phyloP scores from a whole-genome alignment of 2,329 filamentous ascomycete genomes.

The Simplicillium sp. region DNA sequence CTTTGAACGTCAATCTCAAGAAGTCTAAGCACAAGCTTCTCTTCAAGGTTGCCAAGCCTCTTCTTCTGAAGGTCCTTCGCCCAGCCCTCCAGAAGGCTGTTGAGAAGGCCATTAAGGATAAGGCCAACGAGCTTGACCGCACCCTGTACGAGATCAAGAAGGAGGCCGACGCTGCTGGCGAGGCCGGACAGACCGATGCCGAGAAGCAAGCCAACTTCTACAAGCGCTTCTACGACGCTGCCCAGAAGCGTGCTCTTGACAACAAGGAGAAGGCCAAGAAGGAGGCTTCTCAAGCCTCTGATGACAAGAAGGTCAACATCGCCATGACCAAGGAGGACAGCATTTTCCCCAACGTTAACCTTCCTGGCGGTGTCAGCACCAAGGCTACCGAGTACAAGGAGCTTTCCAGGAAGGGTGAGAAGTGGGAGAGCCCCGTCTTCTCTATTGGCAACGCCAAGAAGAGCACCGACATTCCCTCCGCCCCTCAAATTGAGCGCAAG shows the following conservation, averaged over 20 bases:
- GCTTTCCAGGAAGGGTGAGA: slow-evolving; percentile 76
- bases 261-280: slow-evolving; percentile 67
- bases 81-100: slow-evolving; percentile 79
- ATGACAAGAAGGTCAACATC: slow-evolving; percentile 50
- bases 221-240: slow-evolving; percentile 68
- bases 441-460: slow-evolving; percentile 69
- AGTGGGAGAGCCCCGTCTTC: slow-evolving; percentile 94
- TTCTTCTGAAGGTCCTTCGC: slow-evolving; percentile 75
- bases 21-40: slow-evolving; percentile 92
- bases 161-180: slow-evolving; percentile 66
- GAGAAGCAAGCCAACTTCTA: slow-evolving; percentile 76
- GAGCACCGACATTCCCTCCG: slow-evolving; percentile 61
- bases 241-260: slow-evolving; percentile 63
- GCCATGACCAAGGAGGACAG: slow-evolving; percentile 62
- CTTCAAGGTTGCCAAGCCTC: slow-evolving; percentile 76
- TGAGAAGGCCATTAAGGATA: slow-evolving; percentile 81
- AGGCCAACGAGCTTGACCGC: slow-evolving; percentile 65
- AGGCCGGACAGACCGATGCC: slow-evolving; percentile 41
- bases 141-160: slow-evolving; percentile 68
- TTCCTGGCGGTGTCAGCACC: slow-evolving; percentile 75
- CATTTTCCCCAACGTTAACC: slow-evolving; percentile 75
- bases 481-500: slow-evolving; percentile 42
- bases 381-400: slow-evolving; percentile 94
- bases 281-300: not conserved
- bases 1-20: slow-evolving; percentile 82